Base-by-base conservation (phyloP, 2,329 filamentous ascomycete genomes). In the Venturia carpophila region DNA sequence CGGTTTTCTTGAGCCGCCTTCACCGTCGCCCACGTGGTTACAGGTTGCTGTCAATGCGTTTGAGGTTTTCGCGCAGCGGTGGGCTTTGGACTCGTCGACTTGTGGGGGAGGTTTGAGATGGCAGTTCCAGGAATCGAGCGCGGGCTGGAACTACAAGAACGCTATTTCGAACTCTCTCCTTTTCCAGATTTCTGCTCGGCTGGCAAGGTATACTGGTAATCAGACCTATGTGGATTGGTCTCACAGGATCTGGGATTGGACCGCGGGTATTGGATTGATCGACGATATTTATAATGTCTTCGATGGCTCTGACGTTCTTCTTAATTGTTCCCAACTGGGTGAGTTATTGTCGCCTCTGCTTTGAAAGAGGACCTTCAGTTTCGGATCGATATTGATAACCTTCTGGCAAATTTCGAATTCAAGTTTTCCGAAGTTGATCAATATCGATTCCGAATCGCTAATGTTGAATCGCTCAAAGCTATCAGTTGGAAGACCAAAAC, bases 201-300 rank as follows among this genome's bases (percentile, higher is more conserved):
- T 77, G 7, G 70, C 70, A 5, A 66, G 69, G 24, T 77, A 70
- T 67, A 77, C 75, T 4, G 74, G 73, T 34, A 77, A 77, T 68
- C 41, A 67, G 60, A 87, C 83, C 0, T 90, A 90, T 70, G 68
- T 78, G 76, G 82, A 90, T 69, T 91, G 88, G 88, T 81, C 82
- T 0, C 72, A 75, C 60, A 69, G 67, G 56, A 70, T 70, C 63
- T 77, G 70, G 69, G 70, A 74, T 64, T 76, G 75, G 75, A 70
- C 71, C 3, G 66, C 64, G 5, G 73, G 76, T 1, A 75, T 86
- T 9, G 82, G 83, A 17, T 77, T 91, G 66, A 81, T 90, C 67
- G 49, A 64, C 42, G 69, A 71, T 34, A 58, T 68, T 30, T 79
- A 75, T 70, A 72, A 77, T 65, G 77, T 78, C 71, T 80, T 73